Evolutionary conservation across 768 basidiomycete genomes (phyloP).

Genomic region (Hirschioporus abietinus): DNA sequence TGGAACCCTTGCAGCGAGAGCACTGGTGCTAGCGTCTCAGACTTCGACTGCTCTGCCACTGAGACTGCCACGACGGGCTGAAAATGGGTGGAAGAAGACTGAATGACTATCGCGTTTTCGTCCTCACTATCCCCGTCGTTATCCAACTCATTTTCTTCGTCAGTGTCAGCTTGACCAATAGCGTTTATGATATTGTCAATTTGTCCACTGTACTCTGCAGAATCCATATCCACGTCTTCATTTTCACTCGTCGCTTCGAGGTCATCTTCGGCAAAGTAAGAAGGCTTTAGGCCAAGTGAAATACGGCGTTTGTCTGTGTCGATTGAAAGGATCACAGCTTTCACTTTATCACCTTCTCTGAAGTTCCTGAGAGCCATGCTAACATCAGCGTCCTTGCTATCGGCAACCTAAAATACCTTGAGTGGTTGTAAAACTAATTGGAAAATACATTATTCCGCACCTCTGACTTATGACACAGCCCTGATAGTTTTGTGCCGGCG

Average conservation of each 20-base stretch:
- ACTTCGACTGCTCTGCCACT: conserved; percentile 41
- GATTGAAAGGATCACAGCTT: conserved; percentile 66
- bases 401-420: conserved; percentile 60
- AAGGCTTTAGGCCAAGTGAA: conserved; percentile 80
- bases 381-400: conserved; percentile 79
- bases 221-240: conserved; percentile 24
- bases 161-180: conserved; percentile 24
- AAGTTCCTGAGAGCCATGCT: conserved; percentile 73
- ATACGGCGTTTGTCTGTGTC: conserved; percentile 78
- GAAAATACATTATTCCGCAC: conserved; percentile 34
- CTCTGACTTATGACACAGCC: conserved; percentile 93
- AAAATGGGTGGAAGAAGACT: conserved; percentile 8
- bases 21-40: conserved; percentile 2
- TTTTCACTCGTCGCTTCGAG: conserved; percentile 35
- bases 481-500: conserved; percentile 76
- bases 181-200: conserved; percentile 25
- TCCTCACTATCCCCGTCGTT: conserved; percentile 16
- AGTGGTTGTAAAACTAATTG: conserved; percentile 5
- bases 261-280: conserved; percentile 71
- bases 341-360: conserved; percentile 82
- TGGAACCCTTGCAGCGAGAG: conserved; percentile 48
- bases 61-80: conserved; percentile 24
- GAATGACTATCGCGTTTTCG: conserved; percentile 11
- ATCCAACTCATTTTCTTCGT: conserved; percentile 24
- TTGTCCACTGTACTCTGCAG: conserved; percentile 18